A percentile compares a stretch with the other conserved stretches of the same genome.
These are phyloP conservation scores for Fusarium sp. DNA, from an alignment of 2,329 filamentous ascomycete species.

Conservation along the genomic window DNA sequence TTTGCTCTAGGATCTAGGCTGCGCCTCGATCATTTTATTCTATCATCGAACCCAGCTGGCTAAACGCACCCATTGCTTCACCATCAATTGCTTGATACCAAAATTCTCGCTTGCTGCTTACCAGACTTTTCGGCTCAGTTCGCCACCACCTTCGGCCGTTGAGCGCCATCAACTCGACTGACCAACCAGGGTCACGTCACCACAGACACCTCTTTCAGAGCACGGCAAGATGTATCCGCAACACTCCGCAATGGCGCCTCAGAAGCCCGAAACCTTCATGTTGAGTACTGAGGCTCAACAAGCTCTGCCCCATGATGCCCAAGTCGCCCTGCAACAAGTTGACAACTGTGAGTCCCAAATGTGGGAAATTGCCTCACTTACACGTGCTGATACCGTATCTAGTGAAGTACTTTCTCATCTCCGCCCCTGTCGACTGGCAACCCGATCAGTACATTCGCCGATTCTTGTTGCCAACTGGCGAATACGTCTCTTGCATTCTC, in stretches of 20 bases:
- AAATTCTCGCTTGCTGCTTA: conserved; percentile 21
- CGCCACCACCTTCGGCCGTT: conserved; percentile 25
- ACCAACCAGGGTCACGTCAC: conserved; percentile 43
- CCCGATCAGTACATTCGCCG: conserved; percentile 95
- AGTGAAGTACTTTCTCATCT: conserved; percentile 99
- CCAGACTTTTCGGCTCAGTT: conserved; percentile 25
- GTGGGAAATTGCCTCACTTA: not conserved
- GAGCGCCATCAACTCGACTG: conserved; percentile 40
- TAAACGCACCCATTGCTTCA: conserved; percentile 16
- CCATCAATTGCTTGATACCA: conserved; percentile 1
- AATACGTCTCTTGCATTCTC: conserved; percentile 98
- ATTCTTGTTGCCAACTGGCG: conserved; percentile 94
- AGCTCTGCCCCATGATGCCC: conserved; percentile 93
- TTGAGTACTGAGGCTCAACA: conserved; percentile 97
- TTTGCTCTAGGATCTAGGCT: conserved; percentile 46
- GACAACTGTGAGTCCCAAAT: conserved; percentile 80
- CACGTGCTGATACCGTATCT: conserved; percentile 31
- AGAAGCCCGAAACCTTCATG: conserved; percentile 99
- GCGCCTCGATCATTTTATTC: conserved; percentile 47
- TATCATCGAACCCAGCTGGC: conserved; percentile 7
- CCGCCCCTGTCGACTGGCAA: conserved; percentile 97
- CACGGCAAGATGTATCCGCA: conserved; percentile 77
- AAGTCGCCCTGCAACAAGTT: conserved; percentile 97
- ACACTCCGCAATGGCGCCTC: conserved; percentile 88
- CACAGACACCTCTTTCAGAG: conserved; percentile 33